Base-by-base conservation (phyloP, 768 basidiomycete species). In the Mycena maculata region DNA sequence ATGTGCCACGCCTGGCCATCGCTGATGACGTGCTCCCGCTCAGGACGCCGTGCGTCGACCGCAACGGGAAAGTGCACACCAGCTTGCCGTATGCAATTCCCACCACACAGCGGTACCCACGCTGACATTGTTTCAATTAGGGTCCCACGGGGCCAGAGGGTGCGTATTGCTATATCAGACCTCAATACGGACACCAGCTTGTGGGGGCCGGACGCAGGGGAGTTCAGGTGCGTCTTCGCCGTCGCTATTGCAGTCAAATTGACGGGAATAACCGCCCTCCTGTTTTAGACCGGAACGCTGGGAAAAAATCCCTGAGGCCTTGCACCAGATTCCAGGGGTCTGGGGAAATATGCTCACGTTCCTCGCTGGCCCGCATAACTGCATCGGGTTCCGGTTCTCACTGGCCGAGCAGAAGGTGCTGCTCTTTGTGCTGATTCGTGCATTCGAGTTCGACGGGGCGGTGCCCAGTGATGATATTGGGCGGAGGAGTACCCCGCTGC, bases 221-320 rank as follows among this genome's bases (percentile, higher is more conserved):
- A 75, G 33, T 81, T 79, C 75, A 74, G 62, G 77, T 83, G 23
- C 48, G 77, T 13, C 41, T 8, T 6, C n/a, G 16, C 45, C 27
- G 23, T 15, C 31, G 9, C 44, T 16, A 13, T 10, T 25, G 38
- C 36, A 25, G 18, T 44, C 33, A 36, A 13, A 36, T 36, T 33
- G 3, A 25, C 39, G 36, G 20, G 23, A n/a, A 16, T n/a, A n/a
- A n/a, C n/a, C n/a, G n/a, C n/a, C n/a, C n/a, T n/a, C n/a, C n/a
- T 18, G 38, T 31, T 18, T 23, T 66, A 85, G 83, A 54, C 85
- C 85, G 0, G 85, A 86, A 58, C 78, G 85, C 0, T 86, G 85
- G 85, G 63, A 67, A 3, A 80, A 85, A 56, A 73, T 72, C 11
- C 82, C 82, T 0, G 78, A 76, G 3, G 67, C 71, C 1, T 75